A percentile compares a stretch with the other conserved stretches of the same genome.
phyloP scores from a whole-genome alignment of 2,329 filamentous ascomycete genomes.

The Chaetomiaceae sp. region DNA sequence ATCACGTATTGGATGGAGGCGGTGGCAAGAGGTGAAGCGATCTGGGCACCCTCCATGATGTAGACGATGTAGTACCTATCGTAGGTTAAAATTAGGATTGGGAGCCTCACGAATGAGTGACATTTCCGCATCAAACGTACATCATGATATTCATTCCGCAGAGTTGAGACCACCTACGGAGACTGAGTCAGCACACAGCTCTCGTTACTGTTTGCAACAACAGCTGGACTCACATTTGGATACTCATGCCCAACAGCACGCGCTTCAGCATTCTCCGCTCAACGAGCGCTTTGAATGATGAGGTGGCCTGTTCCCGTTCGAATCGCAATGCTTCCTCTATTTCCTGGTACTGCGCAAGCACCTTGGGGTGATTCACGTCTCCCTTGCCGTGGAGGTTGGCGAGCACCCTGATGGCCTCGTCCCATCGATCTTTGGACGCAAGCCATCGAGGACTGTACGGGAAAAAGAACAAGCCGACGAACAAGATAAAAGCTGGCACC shows the following conservation, averaged over 20 bases:
- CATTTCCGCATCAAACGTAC: conserved; percentile 15
- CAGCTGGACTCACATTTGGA: conserved; percentile 22
- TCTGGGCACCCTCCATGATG: conserved; percentile 55
- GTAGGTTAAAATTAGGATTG: too few species aligned
- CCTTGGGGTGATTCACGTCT: conserved; percentile 52
- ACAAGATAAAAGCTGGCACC: conserved; percentile 49
- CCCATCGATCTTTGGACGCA: conserved; percentile 62
- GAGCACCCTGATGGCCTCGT: conserved; percentile 57
- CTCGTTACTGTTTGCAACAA: too few species aligned
- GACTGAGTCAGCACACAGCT: not conserved
- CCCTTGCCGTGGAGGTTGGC: conserved; percentile 56
- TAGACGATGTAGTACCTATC: conserved; percentile 54
- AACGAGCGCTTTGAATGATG: conserved; percentile 47
- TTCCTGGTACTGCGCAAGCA: conserved; percentile 60
- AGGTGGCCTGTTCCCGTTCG: conserved; percentile 48
- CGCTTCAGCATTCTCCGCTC: conserved; percentile 52
- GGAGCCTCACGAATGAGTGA: too few species aligned
- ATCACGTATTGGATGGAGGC: conserved; percentile 61
- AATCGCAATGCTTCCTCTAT: conserved; percentile 52
- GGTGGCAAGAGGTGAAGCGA: conserved; percentile 54
- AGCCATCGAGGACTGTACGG: conserved; percentile 67
- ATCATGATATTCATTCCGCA: conserved; percentile 59
- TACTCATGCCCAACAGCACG: conserved; percentile 43
- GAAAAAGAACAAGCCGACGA: conserved; percentile 56
- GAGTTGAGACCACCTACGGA: conserved; percentile 54